Evolutionary conservation across 2,329 filamentous ascomycete genomes (phyloP), one percentile per base, ranked within the genome.

Genomic region (Falciphora oryzae): DNA sequence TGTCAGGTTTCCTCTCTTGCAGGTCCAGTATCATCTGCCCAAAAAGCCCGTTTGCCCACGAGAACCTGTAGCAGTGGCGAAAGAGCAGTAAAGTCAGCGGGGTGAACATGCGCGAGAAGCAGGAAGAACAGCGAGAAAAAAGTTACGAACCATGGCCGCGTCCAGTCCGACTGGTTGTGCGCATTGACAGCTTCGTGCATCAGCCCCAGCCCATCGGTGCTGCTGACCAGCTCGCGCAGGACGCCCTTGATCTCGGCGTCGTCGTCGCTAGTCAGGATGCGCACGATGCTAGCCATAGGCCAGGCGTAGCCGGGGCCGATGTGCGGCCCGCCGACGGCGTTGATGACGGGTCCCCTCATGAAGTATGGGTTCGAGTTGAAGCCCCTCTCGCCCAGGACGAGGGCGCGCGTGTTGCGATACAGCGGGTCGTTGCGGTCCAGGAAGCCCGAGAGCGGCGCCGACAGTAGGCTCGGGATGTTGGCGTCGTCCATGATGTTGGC

Each of bases 21-120:
- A 95, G 73, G 76, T 93, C 89, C 64, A 95, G 76, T 32, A 96
- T 85, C 66, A 91, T 90, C 77, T 94, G 89, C n/a, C 91, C 90
- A 74, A 93, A 94, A 27, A 96, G 85, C 0, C 89, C 91, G 72
- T 95, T 95, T n/a, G 91, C 91, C 92, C 92, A 95, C 1, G 91
- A 89, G 72, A 96, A 95, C 90, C 90, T 92, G 81, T 25, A 10
- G 3, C n/a, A 50, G 5, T n/a, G 64, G 65, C 38, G 67, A 44
- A 44, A 2, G 29, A 27, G 31, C 44, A 6, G 7, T 16, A 28
- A 14, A 57, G 68, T 63, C 25, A 64, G 35, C 53, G 7, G 64
- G 8, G 10, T 16, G 28, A 60, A 18, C 22, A 27, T 3, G 58
- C 27, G 3, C 32, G 44, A 28, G 44, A 53, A 57, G 58, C 28